phyloP scores from a whole-genome alignment of 371 early-diverging fungal species.

The Lichtheimia ramosa region DNA sequence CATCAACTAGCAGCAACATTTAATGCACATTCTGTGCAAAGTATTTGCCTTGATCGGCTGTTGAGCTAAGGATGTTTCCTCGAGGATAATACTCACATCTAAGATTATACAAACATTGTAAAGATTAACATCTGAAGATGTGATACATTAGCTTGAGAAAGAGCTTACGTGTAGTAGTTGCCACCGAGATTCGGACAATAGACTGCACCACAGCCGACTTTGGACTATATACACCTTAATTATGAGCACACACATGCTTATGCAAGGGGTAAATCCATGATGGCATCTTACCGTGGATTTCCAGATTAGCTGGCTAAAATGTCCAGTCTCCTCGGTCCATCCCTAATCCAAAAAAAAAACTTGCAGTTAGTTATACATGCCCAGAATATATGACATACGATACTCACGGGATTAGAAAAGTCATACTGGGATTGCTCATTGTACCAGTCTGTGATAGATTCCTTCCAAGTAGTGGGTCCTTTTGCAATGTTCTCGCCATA shows the following conservation, averaged over 20 bases:
- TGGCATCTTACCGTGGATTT: conserved; percentile 12
- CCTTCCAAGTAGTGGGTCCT: conserved; percentile 29
- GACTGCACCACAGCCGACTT: conserved; percentile 6
- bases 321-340: conserved; percentile 32
- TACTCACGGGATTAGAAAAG: conserved; percentile 26
- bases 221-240: neutral
- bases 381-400: no score
- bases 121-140: neutral
- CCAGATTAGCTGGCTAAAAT: conserved; percentile 58
- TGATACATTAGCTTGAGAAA: no score
- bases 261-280: neutral
- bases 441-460: conserved; percentile 43
- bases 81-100: conserved; percentile 2
- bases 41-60: conserved; percentile 2
- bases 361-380: no score
- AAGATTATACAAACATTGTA: neutral
- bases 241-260: neutral
- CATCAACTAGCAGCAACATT: no score
- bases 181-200: conserved; percentile 1
- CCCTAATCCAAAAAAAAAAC: conserved; percentile 6
- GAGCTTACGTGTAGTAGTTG: conserved; percentile 3
- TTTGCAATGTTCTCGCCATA: conserved; percentile 52
- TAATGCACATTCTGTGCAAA: conserved; percentile 6
- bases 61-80: conserved; percentile 2
- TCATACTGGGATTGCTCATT: conserved; percentile 37